Percentiles rank a stretch among this genome's conserved stretches.
These are phyloP conservation scores for Perkinsus chesapeaki DNA, from an alignment of 169 alveolate genomes.

Conservation along the genomic window DNA sequence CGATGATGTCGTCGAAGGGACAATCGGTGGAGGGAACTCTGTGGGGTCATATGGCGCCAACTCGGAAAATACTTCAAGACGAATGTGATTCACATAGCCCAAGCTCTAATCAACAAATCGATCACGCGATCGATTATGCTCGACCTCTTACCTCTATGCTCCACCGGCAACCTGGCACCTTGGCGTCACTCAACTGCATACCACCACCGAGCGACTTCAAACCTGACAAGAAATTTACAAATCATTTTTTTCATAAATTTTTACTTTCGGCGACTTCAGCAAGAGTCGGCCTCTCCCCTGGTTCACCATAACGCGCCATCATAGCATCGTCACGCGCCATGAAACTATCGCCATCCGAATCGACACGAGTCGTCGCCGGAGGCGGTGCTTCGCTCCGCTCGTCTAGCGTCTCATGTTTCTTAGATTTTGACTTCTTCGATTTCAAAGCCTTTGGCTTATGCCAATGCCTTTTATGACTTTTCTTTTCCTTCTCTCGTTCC, in stretches of 20 bases:
- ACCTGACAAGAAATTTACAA: not conserved
- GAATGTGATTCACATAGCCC: not conserved
- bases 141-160: not conserved
- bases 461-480: not conserved
- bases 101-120: not conserved
- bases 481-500: not conserved
- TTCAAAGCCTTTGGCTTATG: not conserved
- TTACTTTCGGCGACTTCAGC: not conserved
- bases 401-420: not conserved
- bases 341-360: not conserved
- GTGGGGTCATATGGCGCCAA: not conserved
- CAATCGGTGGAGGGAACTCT: not conserved
- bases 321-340: not conserved
- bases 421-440: not conserved
- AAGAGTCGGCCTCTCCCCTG: not conserved
- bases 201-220: not conserved
- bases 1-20: not conserved
- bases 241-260: not conserved
- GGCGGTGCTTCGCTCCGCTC: constrained; percentile 2
- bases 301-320: not conserved
- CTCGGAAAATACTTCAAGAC: not conserved
- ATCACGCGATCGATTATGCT: not conserved
- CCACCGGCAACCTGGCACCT: not conserved
- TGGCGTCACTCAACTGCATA: not conserved
- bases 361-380: not conserved